phyloP scores from a whole-genome alignment of 352 stramenopile genomes.

The Discostella stelligera region DNA sequence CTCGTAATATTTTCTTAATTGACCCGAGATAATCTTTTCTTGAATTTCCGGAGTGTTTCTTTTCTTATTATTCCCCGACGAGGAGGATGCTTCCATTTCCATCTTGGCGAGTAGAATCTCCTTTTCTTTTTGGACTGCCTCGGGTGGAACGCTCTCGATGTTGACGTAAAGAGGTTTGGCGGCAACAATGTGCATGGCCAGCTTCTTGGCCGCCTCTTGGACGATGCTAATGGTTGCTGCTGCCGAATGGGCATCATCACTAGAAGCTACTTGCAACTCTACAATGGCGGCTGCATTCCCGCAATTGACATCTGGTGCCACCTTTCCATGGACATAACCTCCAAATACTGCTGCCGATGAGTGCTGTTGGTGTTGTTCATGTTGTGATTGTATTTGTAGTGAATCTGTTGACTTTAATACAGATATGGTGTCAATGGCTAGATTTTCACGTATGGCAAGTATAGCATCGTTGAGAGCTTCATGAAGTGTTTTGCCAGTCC shows the following conservation, averaged over 20 bases:
- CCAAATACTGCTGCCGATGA: constrained; percentile 47
- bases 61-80: constrained; percentile 36
- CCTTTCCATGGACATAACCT: constrained; percentile 70
- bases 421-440: constrained; percentile 54
- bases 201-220: constrained; percentile 85
- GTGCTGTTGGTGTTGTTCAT: too few relatives aligned
- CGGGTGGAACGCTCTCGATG: constrained; percentile 85
- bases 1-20: constrained; percentile 91
- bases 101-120: constrained; percentile 89
- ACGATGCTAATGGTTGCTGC: constrained; percentile 24
- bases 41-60: constrained; percentile 89
- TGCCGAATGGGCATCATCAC: not conserved
- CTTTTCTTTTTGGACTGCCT: constrained; percentile 89
- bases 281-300: constrained; percentile 67
- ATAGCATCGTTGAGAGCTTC: constrained; percentile 69
- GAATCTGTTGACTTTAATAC: constrained; percentile 32
- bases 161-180: constrained; percentile 89
- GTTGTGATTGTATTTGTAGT: too few relatives aligned
- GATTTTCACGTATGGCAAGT: constrained; percentile 76
- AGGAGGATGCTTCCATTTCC: constrained; percentile 35
- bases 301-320: constrained; percentile 33
- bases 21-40: constrained; percentile 92
- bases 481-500: constrained; percentile 44
- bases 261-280: constrained; percentile 18
- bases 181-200: constrained; percentile 95